Conservation (phyloP, 208 protist species). For the Histomonas meleagridis region DNA sequence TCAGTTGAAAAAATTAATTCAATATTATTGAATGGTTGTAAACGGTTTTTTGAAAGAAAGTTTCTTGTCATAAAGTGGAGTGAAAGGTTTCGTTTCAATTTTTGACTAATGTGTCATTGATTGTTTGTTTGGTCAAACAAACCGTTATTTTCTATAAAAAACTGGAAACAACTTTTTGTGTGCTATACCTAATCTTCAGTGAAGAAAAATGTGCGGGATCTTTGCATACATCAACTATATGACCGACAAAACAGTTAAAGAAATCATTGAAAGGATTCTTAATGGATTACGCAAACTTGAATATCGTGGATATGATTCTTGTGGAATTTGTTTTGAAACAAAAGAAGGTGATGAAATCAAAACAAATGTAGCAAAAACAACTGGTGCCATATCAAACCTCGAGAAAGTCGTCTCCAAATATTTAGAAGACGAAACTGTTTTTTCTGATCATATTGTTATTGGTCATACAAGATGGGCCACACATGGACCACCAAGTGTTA, state of each 20-base stretch:
- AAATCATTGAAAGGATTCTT: not conserved
- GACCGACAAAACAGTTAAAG: not conserved
- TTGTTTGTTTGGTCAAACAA: too few relatives aligned
- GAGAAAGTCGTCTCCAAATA: not conserved
- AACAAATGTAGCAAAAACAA: not conserved
- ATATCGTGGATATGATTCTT: constrained; percentile 10
- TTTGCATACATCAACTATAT: constrained; percentile 24
- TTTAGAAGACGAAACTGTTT: not conserved
- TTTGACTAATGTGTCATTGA: too few relatives aligned
- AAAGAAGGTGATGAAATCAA: not conserved
- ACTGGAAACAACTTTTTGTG: too few relatives aligned
- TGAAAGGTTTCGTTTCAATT: too few relatives aligned
- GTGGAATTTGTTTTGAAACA: not conserved
- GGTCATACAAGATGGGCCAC: constrained; percentile 64
- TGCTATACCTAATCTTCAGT: too few relatives aligned
- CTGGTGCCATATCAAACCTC: not conserved
- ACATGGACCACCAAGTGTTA: constrained; percentile 53
- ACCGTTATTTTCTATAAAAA: too few relatives aligned
- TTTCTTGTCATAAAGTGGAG: too few relatives aligned
- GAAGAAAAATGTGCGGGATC: constrained; percentile 27
- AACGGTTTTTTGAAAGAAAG: too few relatives aligned
- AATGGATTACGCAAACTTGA: not conserved
- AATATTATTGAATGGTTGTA: too few relatives aligned
- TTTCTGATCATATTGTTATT: constrained; percentile 43
- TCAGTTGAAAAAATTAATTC: too few relatives aligned